A percentile compares a stretch with the other conserved stretches of the same genome.
These are phyloP conservation scores for Sarocladium oryzae DNA, from an alignment of 2,329 filamentous ascomycete genomes.

Conservation along the genomic window DNA sequence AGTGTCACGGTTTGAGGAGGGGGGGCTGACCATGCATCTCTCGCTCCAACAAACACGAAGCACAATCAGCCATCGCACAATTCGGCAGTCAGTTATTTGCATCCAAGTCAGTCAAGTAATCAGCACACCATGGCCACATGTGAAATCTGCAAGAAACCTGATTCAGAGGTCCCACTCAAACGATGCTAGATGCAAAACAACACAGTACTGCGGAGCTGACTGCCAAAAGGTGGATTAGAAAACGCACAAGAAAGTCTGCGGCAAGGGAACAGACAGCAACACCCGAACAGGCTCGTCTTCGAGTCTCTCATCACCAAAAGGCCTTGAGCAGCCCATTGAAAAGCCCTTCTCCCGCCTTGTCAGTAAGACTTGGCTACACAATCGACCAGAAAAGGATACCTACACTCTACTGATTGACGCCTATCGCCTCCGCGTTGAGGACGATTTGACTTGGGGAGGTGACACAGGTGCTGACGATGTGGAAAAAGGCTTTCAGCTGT, in stretches of 20 bases:
- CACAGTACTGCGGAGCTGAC: constrained; percentile 42
- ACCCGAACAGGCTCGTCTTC: neutral
- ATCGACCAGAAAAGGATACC: constrained; percentile 35
- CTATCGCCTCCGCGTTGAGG: constrained; percentile 40
- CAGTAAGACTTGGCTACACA: constrained; percentile 35
- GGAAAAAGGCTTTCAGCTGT: too few species aligned
- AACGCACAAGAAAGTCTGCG: constrained; percentile 38
- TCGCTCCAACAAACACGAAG: too few species aligned
- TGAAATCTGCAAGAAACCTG: constrained; percentile 21
- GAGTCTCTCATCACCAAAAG: constrained; percentile 17
- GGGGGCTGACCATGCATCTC: too few species aligned
- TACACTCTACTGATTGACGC: constrained; percentile 40
- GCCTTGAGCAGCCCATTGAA: constrained; percentile 21
- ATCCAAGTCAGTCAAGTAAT: too few species aligned
- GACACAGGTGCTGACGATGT: too few species aligned
- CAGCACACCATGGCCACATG: too few species aligned
- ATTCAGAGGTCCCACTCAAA: constrained; percentile 24
- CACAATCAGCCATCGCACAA: too few species aligned
- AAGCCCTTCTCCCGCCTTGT: constrained; percentile 35
- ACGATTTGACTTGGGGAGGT: constrained; percentile 24
- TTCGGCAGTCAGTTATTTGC: too few species aligned
- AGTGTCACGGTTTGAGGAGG: too few species aligned
- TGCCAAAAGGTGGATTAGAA: constrained; percentile 48
- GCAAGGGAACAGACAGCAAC: constrained; percentile 15
- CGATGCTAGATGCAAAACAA: constrained; percentile 39